These are phyloP conservation scores for Saccharomycopsis phalli DNA, from an alignment of 1,139 yeast genomes.

Conservation along the genomic window DNA sequence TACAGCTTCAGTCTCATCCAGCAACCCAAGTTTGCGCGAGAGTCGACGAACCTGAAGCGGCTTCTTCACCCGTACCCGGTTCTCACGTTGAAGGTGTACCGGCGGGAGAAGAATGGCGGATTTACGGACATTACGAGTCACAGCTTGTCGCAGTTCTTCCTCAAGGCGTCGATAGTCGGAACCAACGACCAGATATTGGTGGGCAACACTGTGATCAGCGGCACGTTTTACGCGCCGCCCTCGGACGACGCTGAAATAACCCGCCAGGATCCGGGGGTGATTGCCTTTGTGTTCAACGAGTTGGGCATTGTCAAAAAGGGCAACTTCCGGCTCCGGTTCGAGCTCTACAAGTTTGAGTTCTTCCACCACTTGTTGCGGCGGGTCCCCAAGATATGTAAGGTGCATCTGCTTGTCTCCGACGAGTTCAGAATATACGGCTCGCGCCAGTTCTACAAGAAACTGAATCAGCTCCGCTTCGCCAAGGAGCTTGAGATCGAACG, in stretches of 20 bases:
- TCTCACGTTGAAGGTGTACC: slow-evolving; percentile 6
- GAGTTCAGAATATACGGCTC: slow-evolving; percentile 18
- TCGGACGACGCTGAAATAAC: not conserved
- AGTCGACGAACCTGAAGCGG: slow-evolving; percentile 16
- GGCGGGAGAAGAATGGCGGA: not conserved
- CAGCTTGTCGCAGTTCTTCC: slow-evolving; percentile 8
- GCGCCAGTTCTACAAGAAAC: slow-evolving; percentile 16
- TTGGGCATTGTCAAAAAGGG: slow-evolving; percentile 18
- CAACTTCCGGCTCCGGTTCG: slow-evolving; percentile 12
- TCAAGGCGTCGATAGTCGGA: slow-evolving; percentile 11
- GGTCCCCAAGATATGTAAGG: slow-evolving; percentile 9
- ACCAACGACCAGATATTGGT: slow-evolving; percentile 5
- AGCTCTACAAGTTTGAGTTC: slow-evolving; percentile 16
- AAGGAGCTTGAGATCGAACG: slow-evolving; percentile 5
- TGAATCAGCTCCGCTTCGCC: slow-evolving; percentile 7
- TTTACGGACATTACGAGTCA: slow-evolving; percentile 11
- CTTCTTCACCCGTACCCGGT: slow-evolving; percentile 19
- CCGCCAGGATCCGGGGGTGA: slow-evolving; percentile 3
- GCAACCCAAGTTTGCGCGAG: slow-evolving; percentile 19
- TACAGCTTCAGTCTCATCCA: slow-evolving; percentile 15
- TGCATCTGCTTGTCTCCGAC: slow-evolving; percentile 5
- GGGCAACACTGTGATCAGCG: slow-evolving; percentile 11
- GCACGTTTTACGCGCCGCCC: slow-evolving; percentile 11
- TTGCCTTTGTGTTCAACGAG: slow-evolving; percentile 16
- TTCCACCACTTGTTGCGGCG: slow-evolving; percentile 1